These are phyloP conservation scores for Zostera marina DNA, from an alignment of 116 monocot species.

Conservation along the genomic window DNA sequence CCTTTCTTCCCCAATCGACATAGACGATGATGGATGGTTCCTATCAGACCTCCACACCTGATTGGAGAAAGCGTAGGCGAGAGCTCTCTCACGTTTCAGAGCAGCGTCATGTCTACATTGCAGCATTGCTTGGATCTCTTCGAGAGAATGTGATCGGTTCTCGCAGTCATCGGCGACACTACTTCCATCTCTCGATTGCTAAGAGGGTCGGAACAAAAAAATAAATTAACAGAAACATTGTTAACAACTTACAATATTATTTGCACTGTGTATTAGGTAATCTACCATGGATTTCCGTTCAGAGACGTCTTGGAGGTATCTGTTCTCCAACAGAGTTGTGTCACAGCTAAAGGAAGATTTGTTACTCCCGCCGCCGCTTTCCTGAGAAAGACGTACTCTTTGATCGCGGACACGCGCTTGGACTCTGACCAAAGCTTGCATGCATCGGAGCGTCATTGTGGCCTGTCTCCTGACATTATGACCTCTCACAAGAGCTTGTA, in stretches of 20 bases:
- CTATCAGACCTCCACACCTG: constrained; percentile 35
- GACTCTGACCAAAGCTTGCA: constrained; percentile 77
- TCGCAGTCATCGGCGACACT: constrained; percentile 53
- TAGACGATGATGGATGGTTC: constrained; percentile 28
- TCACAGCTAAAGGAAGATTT: constrained; percentile 55
- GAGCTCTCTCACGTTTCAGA: constrained; percentile 49
- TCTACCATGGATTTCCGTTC: constrained; percentile 14
- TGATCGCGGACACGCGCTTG: constrained; percentile 52
- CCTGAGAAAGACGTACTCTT: constrained; percentile 46
- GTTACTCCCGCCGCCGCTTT: constrained; percentile 31
- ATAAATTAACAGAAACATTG: neutral
- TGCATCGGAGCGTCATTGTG: constrained; percentile 79
- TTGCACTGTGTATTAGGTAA: neutral
- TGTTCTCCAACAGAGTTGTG: constrained; percentile 43
- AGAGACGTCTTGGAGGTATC: constrained; percentile 30
- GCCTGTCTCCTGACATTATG: constrained; percentile 89
- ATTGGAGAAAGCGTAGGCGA: constrained; percentile 36
- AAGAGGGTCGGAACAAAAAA: neutral
- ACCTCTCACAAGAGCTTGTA: constrained; percentile 87
- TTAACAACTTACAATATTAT: no score
- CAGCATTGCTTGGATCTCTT: constrained; percentile 62
- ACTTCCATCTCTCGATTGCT: constrained; percentile 38
- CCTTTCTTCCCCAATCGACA: constrained; percentile 25
- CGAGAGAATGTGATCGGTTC: constrained; percentile 40
- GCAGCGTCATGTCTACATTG: constrained; percentile 46